phyloP scores from a whole-genome alignment of 805 yeast genomes.

The Teunomyces pallodes region DNA sequence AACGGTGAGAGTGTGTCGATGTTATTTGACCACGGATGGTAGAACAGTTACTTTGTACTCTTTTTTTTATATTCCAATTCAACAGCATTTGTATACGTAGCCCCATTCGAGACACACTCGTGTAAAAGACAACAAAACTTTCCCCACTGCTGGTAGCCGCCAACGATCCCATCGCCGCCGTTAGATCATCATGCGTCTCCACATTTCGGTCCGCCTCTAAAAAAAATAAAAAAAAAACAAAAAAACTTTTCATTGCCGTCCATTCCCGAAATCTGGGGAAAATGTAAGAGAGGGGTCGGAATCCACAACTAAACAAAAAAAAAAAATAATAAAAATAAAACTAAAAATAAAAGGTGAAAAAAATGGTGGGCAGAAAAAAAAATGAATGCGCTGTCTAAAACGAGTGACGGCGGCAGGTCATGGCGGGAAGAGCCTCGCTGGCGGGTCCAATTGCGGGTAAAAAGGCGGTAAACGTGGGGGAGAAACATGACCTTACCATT shows the following conservation, averaged over 20 bases:
- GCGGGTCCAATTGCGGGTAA: neutral
- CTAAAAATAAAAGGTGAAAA: neutral
- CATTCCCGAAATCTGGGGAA: conserved; percentile 8
- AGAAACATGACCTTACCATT: too few relatives aligned
- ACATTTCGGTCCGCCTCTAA: neutral
- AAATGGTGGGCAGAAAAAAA: neutral
- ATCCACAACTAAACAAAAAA: neutral
- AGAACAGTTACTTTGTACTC: too few relatives aligned
- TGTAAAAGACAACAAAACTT: neutral
- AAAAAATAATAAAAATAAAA: neutral
- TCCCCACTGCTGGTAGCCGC: too few relatives aligned
- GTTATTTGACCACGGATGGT: conserved; percentile 84
- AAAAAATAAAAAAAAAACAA: neutral
- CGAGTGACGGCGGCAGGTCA: neutral
- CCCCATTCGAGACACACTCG: too few relatives aligned
- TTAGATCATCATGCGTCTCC: neutral
- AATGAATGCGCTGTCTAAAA: neutral
- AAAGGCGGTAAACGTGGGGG: neutral
- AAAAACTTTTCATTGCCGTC: conserved; percentile 1
- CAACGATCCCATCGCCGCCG: neutral
- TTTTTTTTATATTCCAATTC: too few relatives aligned
- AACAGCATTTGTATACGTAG: too few relatives aligned
- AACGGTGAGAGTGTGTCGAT: conserved; percentile 95
- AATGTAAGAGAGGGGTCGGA: neutral
- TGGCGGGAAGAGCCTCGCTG: neutral